Conservation (phyloP, 1,139 yeast genomes). For the Geotrichum carabidarum region DNA sequence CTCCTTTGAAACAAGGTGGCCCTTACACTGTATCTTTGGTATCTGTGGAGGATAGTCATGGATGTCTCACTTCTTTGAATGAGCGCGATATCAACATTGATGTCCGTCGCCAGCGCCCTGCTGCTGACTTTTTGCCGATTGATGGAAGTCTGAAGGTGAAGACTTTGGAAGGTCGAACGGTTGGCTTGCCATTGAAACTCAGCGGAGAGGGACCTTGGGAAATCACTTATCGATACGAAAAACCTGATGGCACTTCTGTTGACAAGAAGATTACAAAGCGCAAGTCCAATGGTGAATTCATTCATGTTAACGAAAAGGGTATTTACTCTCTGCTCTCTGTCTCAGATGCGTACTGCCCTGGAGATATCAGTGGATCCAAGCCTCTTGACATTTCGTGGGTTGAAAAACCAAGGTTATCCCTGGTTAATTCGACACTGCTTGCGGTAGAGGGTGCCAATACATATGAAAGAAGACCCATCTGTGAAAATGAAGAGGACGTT, state of each 20-base stretch:
- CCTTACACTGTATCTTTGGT: slow-evolving; percentile 57
- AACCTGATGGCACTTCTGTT: slow-evolving; percentile 17
- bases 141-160: slow-evolving; percentile 33
- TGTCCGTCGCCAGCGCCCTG: slow-evolving; percentile 66
- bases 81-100: slow-evolving; percentile 55
- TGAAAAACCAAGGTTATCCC: slow-evolving; percentile 51
- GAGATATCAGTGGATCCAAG: slow-evolving; percentile 42
- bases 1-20: slow-evolving; percentile 60
- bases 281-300: slow-evolving; percentile 30
- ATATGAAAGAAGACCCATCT: slow-evolving; percentile 40
- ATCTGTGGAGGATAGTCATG: slow-evolving; percentile 63
- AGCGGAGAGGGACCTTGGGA: slow-evolving; percentile 49
- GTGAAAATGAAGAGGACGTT: slow-evolving; percentile 48
- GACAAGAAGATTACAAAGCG: slow-evolving; percentile 5
- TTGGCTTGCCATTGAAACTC: slow-evolving; percentile 55
- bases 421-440: slow-evolving; percentile 36
- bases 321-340: slow-evolving; percentile 55
- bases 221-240: slow-evolving; percentile 39
- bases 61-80: slow-evolving; percentile 65
- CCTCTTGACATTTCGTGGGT: slow-evolving; percentile 34
- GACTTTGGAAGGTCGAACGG: slow-evolving; percentile 51
- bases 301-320: slow-evolving; percentile 55
- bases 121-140: slow-evolving; percentile 44
- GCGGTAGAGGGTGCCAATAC: slow-evolving; percentile 25
- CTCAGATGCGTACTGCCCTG: slow-evolving; percentile 64